Evolutionary conservation across 2,329 filamentous ascomycete genomes (phyloP), one percentile per base, ranked within the genome.

Genomic region (Colletotrichum lupini): DNA sequence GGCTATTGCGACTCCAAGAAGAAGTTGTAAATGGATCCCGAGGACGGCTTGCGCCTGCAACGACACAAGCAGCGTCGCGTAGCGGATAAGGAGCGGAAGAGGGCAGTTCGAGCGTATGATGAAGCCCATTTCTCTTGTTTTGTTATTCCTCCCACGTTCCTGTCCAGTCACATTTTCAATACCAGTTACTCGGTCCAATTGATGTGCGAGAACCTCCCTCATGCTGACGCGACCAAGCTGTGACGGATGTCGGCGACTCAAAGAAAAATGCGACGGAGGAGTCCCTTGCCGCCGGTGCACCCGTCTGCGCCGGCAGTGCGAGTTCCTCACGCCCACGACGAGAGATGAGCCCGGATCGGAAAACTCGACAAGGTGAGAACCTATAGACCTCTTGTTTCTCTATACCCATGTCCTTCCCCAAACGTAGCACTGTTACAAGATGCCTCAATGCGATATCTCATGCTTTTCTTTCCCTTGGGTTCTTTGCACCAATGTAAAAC

Each of bases 251-350:
- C 86, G 87, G 72, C 83, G 87, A 74, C 83, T 87, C 70, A 89
- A 89, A 77, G 87, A 89, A 78, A 88, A 89, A 79, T 89, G 87
- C 76, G 87, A 89, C 76, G 88, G 87, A 59, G 88, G 87, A 62
- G 82, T 87, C 22, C 88, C 88, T 2, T 89, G 87, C 76, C 85
- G 86, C 59, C 81, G 88, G 67, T 89, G 87, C 77, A 81, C 85
- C 69, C 86, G 86, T 72, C 85, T 88, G 75, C 84, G 84, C 72
- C 84, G 87, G 56, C 84, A 85, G 76, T 89, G 87, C 78, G 82
- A 86, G 71, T 88, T 88, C 75, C 82, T 82, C 26, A 80, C 82
- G 11, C 82, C 79, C 24, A 76, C 78, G 30, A 80, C 76, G 37
- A 75, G 77, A 72, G 79, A 81, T 72, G 78, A 77, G 28, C 79